phyloP scores from a whole-genome alignment of 164 flowering plant species.

The Vitis labrusca region DNA sequence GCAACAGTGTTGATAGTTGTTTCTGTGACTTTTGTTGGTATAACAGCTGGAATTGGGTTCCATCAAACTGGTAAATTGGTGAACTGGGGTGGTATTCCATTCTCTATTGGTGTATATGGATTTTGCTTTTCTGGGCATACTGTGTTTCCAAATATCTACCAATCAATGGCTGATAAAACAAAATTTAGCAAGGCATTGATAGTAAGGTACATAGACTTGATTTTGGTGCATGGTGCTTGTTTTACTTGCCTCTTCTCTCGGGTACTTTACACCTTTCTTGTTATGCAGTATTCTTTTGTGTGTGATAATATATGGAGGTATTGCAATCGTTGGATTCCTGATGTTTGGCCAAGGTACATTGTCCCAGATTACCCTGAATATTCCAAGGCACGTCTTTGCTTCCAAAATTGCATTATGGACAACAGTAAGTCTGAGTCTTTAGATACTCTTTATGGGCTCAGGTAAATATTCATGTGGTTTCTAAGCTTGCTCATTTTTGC shows the following conservation, averaged over 20 bases:
- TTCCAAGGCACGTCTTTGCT: slow-evolving; percentile 56
- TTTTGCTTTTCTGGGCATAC: slow-evolving; percentile 89
- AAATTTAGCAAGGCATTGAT: slow-evolving; percentile 65
- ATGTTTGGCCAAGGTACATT: slow-evolving; percentile 80
- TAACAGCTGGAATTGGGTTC: slow-evolving; percentile 61
- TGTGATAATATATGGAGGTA: slow-evolving; percentile 62
- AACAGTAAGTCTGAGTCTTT: slow-evolving; percentile 57
- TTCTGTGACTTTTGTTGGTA: slow-evolving; percentile 56
- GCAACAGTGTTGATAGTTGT: slow-evolving; percentile 64
- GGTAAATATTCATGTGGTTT: not conserved
- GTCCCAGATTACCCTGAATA: slow-evolving; percentile 85
- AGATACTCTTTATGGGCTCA: not conserved
- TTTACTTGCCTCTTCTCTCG: not conserved
- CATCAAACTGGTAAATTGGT: slow-evolving; percentile 55
- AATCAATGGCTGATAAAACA: slow-evolving; percentile 82
- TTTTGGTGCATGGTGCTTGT: not conserved
- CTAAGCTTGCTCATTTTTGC: slow-evolving; percentile 4
- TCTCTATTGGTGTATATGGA: slow-evolving; percentile 86
- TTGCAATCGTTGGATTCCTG: slow-evolving; percentile 76
- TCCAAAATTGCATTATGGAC: slow-evolving; percentile 89
- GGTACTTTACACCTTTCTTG: slow-evolving; percentile 2
- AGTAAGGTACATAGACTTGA: slow-evolving; percentile 42
- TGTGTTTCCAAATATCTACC: slow-evolving; percentile 89
- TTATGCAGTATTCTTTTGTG: slow-evolving; percentile 69
- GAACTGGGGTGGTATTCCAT: slow-evolving; percentile 75